A percentile compares a stretch with the other conserved stretches of the same genome.
These are phyloP conservation scores for Lentinula sp. DNA, from an alignment of 768 basidiomycete species.

Conservation along the genomic window DNA sequence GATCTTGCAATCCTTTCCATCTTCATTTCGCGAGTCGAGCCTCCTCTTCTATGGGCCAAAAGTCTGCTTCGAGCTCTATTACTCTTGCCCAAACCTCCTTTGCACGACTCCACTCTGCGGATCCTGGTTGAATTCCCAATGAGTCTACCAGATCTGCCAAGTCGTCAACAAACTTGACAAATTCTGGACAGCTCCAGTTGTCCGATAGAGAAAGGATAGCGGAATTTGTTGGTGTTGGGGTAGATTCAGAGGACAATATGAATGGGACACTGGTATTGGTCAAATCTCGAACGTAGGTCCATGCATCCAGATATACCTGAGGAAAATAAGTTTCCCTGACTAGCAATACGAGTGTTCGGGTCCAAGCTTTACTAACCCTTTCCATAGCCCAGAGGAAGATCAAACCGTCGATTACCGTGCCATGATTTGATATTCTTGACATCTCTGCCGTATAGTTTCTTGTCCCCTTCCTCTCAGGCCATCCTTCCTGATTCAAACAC, in stretches of 20 bases:
- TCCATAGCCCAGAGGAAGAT: conserved; percentile 81
- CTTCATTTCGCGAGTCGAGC: background rate
- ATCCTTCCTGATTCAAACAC: conserved; percentile 38
- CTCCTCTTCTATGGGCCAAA: conserved; percentile 39
- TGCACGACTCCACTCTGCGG: conserved; percentile 29
- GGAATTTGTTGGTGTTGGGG: conserved; percentile 7
- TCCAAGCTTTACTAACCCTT: conserved; percentile 31
- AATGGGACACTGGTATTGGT: conserved; percentile 7
- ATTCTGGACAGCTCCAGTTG: conserved; percentile 58
- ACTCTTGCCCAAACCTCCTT: conserved; percentile 53
- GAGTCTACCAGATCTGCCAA: conserved; percentile 43
- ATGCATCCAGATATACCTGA: conserved; percentile 67
- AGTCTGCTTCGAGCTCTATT: conserved; percentile 52
- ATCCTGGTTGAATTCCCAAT: conserved; percentile 29
- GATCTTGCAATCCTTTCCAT: too few species aligned
- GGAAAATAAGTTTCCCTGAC: background rate
- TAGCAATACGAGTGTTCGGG: background rate
- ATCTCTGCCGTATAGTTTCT: conserved; percentile 71
- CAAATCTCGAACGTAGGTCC: conserved; percentile 40
- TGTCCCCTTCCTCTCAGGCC: conserved; percentile 54
- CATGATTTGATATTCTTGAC: conserved; percentile 41
- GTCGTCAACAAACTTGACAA: conserved; percentile 44
- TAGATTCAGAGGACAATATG: background rate
- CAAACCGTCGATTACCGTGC: conserved; percentile 53
- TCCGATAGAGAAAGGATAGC: conserved; percentile 45